A percentile compares a stretch with the other conserved stretches of the same genome.
These are phyloP conservation scores for Diaporthe sp. DNA, from an alignment of 2,329 filamentous ascomycete genomes.

Conservation along the genomic window DNA sequence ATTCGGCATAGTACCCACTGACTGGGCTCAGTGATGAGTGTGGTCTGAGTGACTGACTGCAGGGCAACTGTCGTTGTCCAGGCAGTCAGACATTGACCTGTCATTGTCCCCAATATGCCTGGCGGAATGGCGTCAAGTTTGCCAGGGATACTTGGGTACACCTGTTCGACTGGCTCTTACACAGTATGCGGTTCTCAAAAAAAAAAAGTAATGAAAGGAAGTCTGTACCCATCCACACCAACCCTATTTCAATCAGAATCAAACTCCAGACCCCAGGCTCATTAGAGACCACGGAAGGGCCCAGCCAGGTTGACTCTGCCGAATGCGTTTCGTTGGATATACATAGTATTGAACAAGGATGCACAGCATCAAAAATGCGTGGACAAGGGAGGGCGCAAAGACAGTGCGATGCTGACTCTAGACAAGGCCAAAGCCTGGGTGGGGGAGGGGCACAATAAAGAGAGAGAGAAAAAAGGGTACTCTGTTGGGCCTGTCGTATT, in stretches of 20 bases:
- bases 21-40: neutral
- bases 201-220: slow-evolving; percentile 23
- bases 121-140: slow-evolving; percentile 19
- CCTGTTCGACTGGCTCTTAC: slow-evolving; percentile 2
- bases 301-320: slow-evolving; percentile 23
- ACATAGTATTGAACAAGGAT: slow-evolving; percentile 33
- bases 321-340: slow-evolving; percentile 34
- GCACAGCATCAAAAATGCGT: slow-evolving; percentile 17
- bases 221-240: slow-evolving; percentile 27
- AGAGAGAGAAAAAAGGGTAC: neutral
- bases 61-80: slow-evolving; percentile 12
- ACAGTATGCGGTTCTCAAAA: neutral
- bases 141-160: slow-evolving; percentile 16
- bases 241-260: slow-evolving; percentile 32
- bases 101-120: slow-evolving; percentile 16
- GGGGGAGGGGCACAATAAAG: slow-evolving; percentile 19
- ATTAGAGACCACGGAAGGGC: slow-evolving; percentile 8
- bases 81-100: slow-evolving; percentile 33
- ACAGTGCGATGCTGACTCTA: slow-evolving; percentile 12
- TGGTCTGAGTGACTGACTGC: slow-evolving; percentile 21
- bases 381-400: slow-evolving; percentile 27
- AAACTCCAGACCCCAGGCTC: slow-evolving; percentile 5
- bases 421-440: slow-evolving; percentile 12
- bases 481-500: slow-evolving; percentile 21
- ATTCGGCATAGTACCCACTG: slow-evolving; percentile 9